These are phyloP conservation scores for Mucor sp. DNA, from an alignment of 371 early-diverging fungal species.

Conservation along the genomic window DNA sequence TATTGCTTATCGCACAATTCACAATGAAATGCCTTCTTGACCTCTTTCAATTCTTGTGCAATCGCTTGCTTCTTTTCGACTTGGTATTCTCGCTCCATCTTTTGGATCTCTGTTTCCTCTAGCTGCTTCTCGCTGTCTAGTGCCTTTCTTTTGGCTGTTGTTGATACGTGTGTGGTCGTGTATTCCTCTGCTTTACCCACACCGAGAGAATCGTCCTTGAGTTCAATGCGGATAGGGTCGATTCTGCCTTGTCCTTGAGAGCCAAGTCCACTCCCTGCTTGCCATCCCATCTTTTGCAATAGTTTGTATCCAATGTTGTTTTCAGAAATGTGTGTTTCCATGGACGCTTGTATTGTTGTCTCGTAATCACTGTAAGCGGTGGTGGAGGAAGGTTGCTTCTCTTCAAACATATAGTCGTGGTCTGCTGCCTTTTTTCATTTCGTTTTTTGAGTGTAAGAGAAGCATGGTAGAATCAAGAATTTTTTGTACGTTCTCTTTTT, in stretches of 20 bases:
- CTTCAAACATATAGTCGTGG: background rate
- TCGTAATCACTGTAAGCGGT: constrained; percentile 11
- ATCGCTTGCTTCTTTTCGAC: constrained; percentile 52
- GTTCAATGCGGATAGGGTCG: constrained; percentile 66
- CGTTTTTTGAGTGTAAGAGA: background rate
- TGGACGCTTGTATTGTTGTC: constrained; percentile 34
- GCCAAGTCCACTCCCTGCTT: constrained; percentile 64
- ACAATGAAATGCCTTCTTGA: constrained; percentile 77
- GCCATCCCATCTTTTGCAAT: constrained; percentile 73
- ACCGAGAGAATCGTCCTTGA: constrained; percentile 66
- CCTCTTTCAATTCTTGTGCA: constrained; percentile 62
- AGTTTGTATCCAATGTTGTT: constrained; percentile 65
- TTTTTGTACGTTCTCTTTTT: background rate
- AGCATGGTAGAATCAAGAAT: background rate
- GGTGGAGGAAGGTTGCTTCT: background rate
- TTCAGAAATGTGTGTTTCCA: constrained; percentile 59
- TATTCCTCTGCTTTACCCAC: constrained; percentile 67
- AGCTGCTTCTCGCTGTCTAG: constrained; percentile 63
- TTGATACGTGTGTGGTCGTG: constrained; percentile 47
- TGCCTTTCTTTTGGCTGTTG: constrained; percentile 65
- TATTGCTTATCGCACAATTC: constrained; percentile 82
- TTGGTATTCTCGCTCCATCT: constrained; percentile 43
- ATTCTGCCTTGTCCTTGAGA: constrained; percentile 53
- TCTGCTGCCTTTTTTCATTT: background rate
- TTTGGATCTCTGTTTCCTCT: constrained; percentile 65